Percentiles rank a stretch among this genome's conserved stretches.
Conservation (phyloP, 306 rosid genomes). For the Clitoria ternatea region DNA sequence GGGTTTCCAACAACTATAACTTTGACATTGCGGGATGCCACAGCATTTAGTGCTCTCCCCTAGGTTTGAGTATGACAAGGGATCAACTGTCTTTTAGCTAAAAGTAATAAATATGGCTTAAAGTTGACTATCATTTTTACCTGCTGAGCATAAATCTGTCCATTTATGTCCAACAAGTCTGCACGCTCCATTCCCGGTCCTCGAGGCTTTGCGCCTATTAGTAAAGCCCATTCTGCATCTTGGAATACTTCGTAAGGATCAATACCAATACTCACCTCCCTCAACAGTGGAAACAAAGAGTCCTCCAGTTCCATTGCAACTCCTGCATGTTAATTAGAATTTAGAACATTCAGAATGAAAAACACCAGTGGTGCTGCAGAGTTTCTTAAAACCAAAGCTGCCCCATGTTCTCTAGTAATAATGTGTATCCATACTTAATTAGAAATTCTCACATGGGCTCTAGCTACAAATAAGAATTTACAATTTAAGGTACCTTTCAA, state of each 20-base stretch:
- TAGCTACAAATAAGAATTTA: not conserved
- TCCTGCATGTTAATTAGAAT: constrained; percentile 53
- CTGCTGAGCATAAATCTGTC: constrained; percentile 85
- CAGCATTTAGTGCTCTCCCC: constrained; percentile 91
- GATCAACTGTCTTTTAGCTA: not conserved
- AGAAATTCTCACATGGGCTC: not conserved
- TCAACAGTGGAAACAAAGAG: constrained; percentile 79
- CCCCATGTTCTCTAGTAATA: not conserved
- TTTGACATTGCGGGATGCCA: constrained; percentile 82
- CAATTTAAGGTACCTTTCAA: not conserved
- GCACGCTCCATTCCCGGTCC: constrained; percentile 99
- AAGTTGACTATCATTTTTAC: constrained; percentile 32
- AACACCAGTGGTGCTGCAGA: not conserved
- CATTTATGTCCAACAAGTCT: constrained; percentile 76
- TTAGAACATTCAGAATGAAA: constrained; percentile 7
- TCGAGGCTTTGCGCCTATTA: constrained; percentile 98
- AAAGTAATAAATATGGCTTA: not conserved
- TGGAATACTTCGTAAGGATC: constrained; percentile 93
- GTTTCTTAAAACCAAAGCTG: no score
- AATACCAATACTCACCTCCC: constrained; percentile 84
- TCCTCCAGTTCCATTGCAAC: constrained; percentile 99
- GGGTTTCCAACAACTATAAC: constrained; percentile 97
- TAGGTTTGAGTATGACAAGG: no score
- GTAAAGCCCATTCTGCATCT: constrained; percentile 93
- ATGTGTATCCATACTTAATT: not conserved